A percentile compares a stretch with the other conserved stretches of the same genome.
Conservation (phyloP, 768 basidiomycete species). For the Suillus cothurnatus region DNA sequence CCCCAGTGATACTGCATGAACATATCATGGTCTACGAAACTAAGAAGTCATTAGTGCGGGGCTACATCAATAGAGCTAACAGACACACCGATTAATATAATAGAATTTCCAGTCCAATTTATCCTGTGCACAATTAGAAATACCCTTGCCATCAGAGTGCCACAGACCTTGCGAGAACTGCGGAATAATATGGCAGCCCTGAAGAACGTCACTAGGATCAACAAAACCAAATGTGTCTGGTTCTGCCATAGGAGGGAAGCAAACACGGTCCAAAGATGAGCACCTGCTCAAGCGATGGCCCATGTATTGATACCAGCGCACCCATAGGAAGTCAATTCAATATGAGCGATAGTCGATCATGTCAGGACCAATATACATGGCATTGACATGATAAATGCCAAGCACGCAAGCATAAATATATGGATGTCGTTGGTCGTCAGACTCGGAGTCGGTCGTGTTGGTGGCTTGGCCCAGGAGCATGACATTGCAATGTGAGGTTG, state of each 20-base stretch:
- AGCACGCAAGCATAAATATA: slow-evolving; percentile 10
- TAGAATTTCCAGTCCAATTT: slow-evolving; percentile 8
- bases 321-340: slow-evolving; percentile 15
- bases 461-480: background rate
- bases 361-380: slow-evolving; percentile 2
- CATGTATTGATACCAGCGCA: slow-evolving; percentile 9
- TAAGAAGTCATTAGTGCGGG: background rate
- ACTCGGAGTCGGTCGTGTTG: too few relatives aligned
- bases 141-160: background rate
- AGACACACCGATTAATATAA: slow-evolving; percentile 13
- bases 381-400: slow-evolving; percentile 24
- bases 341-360: background rate
- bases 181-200: slow-evolving; percentile 16
- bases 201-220: slow-evolving; percentile 8
- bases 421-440: background rate
- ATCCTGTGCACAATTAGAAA: slow-evolving; percentile 10
- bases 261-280: background rate
- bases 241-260: slow-evolving; percentile 5
- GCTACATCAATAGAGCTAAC: background rate
- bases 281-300: background rate
- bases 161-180: background rate
- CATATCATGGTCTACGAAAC: slow-evolving; percentile 12
- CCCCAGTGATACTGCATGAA: slow-evolving; percentile 13
- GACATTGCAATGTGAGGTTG: slow-evolving; percentile 1
- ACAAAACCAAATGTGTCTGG: slow-evolving; percentile 13